A percentile compares a stretch with the other conserved stretches of the same genome.
These are phyloP conservation scores for Barbatosphaeria neglecta DNA, from an alignment of 495 filamentous ascomycete genomes.

Conservation along the genomic window DNA sequence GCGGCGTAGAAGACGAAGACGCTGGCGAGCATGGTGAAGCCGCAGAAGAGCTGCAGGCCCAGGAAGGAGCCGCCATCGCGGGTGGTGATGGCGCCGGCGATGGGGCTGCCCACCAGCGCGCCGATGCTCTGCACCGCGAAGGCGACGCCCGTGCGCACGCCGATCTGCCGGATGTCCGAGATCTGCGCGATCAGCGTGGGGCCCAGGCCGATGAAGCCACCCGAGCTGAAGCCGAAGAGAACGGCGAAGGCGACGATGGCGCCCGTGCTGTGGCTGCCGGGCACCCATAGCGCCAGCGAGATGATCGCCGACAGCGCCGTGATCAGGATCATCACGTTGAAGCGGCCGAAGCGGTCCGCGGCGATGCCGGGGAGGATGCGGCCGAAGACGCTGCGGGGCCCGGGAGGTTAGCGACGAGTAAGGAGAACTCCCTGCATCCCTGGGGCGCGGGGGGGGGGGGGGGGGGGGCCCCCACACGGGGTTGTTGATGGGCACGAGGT, in stretches of 20 bases:
- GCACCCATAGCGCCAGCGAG: conserved; percentile 60
- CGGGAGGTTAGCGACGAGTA: conserved; percentile 3
- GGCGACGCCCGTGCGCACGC: conserved; percentile 55
- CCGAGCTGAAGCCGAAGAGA: conserved; percentile 62
- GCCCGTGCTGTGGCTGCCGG: conserved; percentile 39
- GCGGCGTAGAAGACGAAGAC: conserved; percentile 35
- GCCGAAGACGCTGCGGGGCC: conserved; percentile 48
- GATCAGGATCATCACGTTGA: conserved; percentile 60
- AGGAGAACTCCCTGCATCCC: background rate
- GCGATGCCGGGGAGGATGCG: conserved; percentile 60
- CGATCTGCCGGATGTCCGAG: conserved; percentile 60
- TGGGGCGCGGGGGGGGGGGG: background rate
- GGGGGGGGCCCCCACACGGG: conserved; percentile 41
- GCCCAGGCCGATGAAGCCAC: conserved; percentile 55
- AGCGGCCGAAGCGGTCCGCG: conserved; percentile 62
- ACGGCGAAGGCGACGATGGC: conserved; percentile 54
- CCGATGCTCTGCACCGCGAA: conserved; percentile 55
- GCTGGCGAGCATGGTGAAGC: conserved; percentile 44
- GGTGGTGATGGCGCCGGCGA: conserved; percentile 56
- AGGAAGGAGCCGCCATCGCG: conserved; percentile 43
- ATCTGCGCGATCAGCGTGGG: conserved; percentile 55
- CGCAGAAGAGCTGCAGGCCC: conserved; percentile 56
- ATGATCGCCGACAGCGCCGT: conserved; percentile 48
- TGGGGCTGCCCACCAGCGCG: conserved; percentile 57
- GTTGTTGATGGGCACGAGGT: conserved; percentile 63